Conservation (phyloP, 2,329 filamentous ascomycete species). For the Aspergillus tamarii region DNA sequence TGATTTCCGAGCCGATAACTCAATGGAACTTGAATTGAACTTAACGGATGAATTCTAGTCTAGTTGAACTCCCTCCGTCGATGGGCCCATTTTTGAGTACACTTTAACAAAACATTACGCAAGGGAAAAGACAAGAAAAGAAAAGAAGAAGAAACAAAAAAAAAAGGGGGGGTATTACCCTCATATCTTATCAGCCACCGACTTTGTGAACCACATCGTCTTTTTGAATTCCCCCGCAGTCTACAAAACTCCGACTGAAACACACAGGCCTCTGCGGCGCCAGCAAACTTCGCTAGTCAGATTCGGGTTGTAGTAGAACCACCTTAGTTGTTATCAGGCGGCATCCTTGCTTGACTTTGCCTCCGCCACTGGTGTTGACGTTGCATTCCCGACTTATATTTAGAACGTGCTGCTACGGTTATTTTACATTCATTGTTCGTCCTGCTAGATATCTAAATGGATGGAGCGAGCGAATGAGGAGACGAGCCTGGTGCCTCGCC, state of each 20-base stretch:
- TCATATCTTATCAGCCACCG: slow-evolving; percentile 6
- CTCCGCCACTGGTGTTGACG: slow-evolving; percentile 11
- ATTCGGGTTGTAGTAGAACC: neutral
- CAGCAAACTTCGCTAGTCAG: slow-evolving; percentile 11
- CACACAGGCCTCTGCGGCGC: slow-evolving; percentile 10
- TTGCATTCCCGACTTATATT: slow-evolving; percentile 21
- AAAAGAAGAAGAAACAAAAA: neutral
- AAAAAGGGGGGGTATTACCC: neutral
- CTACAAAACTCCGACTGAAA: neutral
- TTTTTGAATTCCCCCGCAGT: neutral
- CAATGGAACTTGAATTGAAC: neutral
- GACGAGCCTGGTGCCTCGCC: slow-evolving; percentile 35
- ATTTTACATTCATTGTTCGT: slow-evolving; percentile 10
- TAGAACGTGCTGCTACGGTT: slow-evolving; percentile 12
- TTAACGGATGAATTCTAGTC: too few relatives aligned
- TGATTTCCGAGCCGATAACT: neutral
- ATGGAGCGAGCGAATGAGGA: slow-evolving; percentile 47
- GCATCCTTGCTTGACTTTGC: slow-evolving; percentile 10
- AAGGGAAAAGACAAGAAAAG: neutral
- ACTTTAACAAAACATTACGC: neutral
- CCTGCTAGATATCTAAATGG: slow-evolving; percentile 37
- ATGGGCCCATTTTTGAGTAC: slow-evolving; percentile 1
- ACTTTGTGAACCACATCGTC: neutral
- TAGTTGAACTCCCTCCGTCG: neutral
- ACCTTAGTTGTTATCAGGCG: neutral